These are phyloP conservation scores for Microbotryum violaceum DNA, from an alignment of 1,284 basidiomycete species.

Conservation along the genomic window DNA sequence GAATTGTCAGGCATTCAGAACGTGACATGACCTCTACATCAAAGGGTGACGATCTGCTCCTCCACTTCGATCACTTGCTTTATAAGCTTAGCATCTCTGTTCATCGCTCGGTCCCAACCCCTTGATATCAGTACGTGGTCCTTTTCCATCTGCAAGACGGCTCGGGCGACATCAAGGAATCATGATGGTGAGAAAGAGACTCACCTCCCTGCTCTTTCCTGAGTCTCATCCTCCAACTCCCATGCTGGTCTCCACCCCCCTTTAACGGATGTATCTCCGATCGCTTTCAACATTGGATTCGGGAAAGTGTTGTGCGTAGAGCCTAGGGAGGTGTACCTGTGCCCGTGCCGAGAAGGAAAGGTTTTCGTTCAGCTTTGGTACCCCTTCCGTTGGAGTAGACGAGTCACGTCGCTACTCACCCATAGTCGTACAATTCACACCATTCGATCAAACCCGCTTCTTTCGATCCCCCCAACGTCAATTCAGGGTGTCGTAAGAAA, in stretches of 20 bases:
- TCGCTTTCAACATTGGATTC: constrained; percentile 66
- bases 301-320: constrained; percentile 89
- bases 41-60: no score
- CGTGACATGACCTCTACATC: no score
- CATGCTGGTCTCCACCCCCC: constrained; percentile 60
- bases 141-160: no score
- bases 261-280: constrained; percentile 8
- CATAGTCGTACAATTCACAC: constrained; percentile 82
- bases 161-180: no score
- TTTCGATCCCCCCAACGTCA: constrained; percentile 46
- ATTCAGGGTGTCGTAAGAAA: constrained; percentile 65
- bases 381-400: not conserved
- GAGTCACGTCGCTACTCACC: constrained; percentile 49
- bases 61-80: no score
- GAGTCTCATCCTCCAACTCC: constrained; percentile 62
- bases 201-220: constrained; percentile 57
- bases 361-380: constrained; percentile 6
- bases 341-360: no score
- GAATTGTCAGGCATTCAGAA: no score
- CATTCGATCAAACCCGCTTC: constrained; percentile 48
- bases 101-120: no score
- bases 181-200: not conserved
- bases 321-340: constrained; percentile 88
- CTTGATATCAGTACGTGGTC: no score
- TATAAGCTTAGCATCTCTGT: no score